Base-by-base conservation (phyloP, 495 filamentous ascomycete species). In the Penicillium psychrofluorescens region DNA sequence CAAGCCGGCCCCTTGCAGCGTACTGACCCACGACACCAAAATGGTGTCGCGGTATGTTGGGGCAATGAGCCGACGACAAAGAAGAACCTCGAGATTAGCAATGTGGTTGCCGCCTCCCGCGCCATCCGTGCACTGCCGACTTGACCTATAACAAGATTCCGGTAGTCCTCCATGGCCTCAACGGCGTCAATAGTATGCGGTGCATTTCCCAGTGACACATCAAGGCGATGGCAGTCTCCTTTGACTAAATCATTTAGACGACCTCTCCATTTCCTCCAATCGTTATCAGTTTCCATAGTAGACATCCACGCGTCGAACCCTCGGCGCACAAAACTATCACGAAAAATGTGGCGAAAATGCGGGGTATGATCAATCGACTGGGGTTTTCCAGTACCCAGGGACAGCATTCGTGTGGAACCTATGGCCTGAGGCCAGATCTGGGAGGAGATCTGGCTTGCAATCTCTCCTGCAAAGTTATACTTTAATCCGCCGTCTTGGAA, bases 401-500 rank as follows among this genome's bases (percentile, higher is more conserved):
- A 60, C 1, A 60, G 29, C 11, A 56, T 43, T 36, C 46, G 36
- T 30, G 15, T 45, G 12, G 42, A 44, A 2, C 46, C 45, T 1
- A 30, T 16, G 29, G n/a, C 35, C 12, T 22, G 31, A 0, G 52
- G 45, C 56, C 44, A 63, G 13, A 63, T 54, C 11, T 53, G 48
- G 16, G 39, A 27, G 29, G 43, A 49, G 4, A 56, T 27, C 13
- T 50, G 37, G 6, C 30, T 28, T 1, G 54, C 49, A 38, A 61
- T 50, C 22, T 47, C 51, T 9, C 47, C 50, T 4, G 52, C 51
- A 37, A 58, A 54, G 32, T 61, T 61, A 29, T 61, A 35, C 9
- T 44, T 46, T 29, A 61, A 42, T 6, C 51, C 54, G 4, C 58
- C 54, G 49, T 57, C 51, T 38, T 61, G 49, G 35, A 61, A 57